phyloP scores from a whole-genome alignment of 768 basidiomycete species.

The Mycena vulgaris region DNA sequence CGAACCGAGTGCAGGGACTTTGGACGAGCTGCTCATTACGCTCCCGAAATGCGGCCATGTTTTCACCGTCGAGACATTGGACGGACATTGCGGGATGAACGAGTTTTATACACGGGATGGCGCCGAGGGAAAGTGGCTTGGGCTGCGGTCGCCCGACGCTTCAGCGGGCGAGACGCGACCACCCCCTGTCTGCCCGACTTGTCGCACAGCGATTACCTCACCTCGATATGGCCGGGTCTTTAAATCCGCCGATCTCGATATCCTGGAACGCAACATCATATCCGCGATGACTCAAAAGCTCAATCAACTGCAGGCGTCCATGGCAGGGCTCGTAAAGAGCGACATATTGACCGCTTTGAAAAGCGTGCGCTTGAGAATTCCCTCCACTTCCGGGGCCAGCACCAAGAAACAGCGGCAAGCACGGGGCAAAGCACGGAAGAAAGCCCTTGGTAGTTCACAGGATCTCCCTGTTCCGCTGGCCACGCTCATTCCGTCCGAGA shows the following conservation, averaged over 20 bases:
- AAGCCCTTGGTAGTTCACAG: conserved; percentile 20
- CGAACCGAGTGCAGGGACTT: conserved; percentile 50
- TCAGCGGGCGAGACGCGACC: conserved; percentile 46
- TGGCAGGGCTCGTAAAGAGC: conserved; percentile 47
- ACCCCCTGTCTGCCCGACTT: conserved; percentile 75
- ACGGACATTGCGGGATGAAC: conserved; percentile 67
- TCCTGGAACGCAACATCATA: conserved; percentile 75
- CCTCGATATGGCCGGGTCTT: conserved; percentile 73
- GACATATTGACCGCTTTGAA: conserved; percentile 31
- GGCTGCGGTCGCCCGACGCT: conserved; percentile 53
- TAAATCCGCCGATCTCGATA: conserved; percentile 76
- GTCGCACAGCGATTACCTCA: conserved; percentile 69
- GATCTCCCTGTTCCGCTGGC: conserved; percentile 44
- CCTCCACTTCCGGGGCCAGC: conserved; percentile 4
- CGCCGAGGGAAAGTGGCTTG: conserved; percentile 57
- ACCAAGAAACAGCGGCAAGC: conserved; percentile 27
- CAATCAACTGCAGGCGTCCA: conserved; percentile 42
- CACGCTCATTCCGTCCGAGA: conserved; percentile 45
- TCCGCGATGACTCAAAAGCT: conserved; percentile 65
- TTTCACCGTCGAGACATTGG: conserved; percentile 82
- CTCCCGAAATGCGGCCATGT: conserved; percentile 73
- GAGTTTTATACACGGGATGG: conserved; percentile 64
- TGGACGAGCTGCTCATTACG: conserved; percentile 72
- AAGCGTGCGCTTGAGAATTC: conserved; percentile 37
- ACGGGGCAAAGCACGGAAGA: conserved; percentile 26